phyloP scores from a whole-genome alignment of 2,329 filamentous ascomycete species.

The Sarocladiaceae sp. region DNA sequence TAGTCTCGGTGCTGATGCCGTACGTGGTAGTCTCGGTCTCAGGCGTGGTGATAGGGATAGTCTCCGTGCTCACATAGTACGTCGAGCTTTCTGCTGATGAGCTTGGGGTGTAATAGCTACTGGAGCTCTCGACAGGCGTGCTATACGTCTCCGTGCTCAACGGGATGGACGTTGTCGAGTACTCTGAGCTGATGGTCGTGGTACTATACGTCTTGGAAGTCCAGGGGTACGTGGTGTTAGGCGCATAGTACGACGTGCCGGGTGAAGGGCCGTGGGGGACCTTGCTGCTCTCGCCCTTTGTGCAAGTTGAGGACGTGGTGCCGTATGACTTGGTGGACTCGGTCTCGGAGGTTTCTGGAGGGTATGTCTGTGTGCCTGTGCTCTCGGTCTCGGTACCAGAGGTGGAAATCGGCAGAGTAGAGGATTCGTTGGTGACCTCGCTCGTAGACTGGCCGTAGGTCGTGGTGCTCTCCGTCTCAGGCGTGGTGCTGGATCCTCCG shows the following conservation, averaged over 20 bases:
- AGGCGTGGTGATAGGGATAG: not conserved
- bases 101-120: not conserved
- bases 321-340: not conserved
- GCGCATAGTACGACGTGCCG: not conserved
- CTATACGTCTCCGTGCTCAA: slow-evolving; percentile 4
- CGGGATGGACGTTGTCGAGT: not conserved
- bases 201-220: slow-evolving; percentile 4
- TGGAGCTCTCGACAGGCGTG: slow-evolving; percentile 4
- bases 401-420: slow-evolving; percentile 1
- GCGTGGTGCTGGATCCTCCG: not conserved
- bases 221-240: slow-evolving; percentile 7
- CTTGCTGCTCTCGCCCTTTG: not conserved
- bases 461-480: slow-evolving; percentile 1
- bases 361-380: not conserved
- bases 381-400: slow-evolving; percentile 1
- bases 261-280: slow-evolving; percentile 6
- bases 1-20: not conserved
- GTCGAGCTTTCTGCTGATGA: not conserved
- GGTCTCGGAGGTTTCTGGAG: not conserved
- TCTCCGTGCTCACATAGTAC: slow-evolving; percentile 8
- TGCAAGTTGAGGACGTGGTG: slow-evolving; percentile 5
- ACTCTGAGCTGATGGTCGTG: not conserved
- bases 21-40: slow-evolving; percentile 1
- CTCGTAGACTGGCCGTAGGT: slow-evolving; percentile 4
- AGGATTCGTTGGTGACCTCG: slow-evolving; percentile 5